phyloP scores from a whole-genome alignment of 75 land plant species.

The Chamaecyparis obtusa region DNA sequence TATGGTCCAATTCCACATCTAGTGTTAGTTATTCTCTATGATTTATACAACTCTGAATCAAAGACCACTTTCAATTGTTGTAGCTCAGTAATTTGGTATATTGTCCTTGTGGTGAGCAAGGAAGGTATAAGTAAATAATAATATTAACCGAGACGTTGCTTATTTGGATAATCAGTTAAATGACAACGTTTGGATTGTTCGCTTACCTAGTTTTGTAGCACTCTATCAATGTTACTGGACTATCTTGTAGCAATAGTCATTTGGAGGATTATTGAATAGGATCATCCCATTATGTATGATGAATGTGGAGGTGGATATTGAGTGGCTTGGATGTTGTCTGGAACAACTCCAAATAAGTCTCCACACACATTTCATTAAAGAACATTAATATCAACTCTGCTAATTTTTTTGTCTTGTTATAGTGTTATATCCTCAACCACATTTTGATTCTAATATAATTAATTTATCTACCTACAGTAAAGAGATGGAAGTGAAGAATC shows the following conservation, averaged over 20 bases:
- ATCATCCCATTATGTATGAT: background rate
- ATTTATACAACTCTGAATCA: background rate
- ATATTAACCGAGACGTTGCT: background rate
- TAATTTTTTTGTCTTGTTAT: background rate
- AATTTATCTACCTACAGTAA: slow-evolving; percentile 19
- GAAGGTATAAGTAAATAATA: background rate
- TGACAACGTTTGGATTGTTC: background rate
- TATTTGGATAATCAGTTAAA: background rate
- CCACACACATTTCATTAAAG: background rate
- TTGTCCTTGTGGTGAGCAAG: background rate
- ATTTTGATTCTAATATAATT: background rate
- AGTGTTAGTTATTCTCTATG: background rate
- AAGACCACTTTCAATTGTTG: background rate
- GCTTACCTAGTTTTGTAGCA: background rate
- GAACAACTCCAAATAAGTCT: background rate
- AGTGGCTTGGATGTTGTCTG: background rate
- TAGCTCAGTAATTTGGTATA: background rate
- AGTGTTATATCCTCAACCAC: background rate
- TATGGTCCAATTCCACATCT: background rate
- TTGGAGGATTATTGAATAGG: background rate
- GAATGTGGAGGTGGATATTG: background rate
- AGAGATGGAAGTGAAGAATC: slow-evolving; percentile 42
- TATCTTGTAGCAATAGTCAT: background rate
- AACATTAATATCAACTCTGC: background rate
- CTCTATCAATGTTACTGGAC: background rate